Percentiles rank a stretch among this genome's conserved stretches.
Evolutionary conservation across 2,329 filamentous ascomycete species (phyloP).

Genomic region (Aspergillus flavus): DNA sequence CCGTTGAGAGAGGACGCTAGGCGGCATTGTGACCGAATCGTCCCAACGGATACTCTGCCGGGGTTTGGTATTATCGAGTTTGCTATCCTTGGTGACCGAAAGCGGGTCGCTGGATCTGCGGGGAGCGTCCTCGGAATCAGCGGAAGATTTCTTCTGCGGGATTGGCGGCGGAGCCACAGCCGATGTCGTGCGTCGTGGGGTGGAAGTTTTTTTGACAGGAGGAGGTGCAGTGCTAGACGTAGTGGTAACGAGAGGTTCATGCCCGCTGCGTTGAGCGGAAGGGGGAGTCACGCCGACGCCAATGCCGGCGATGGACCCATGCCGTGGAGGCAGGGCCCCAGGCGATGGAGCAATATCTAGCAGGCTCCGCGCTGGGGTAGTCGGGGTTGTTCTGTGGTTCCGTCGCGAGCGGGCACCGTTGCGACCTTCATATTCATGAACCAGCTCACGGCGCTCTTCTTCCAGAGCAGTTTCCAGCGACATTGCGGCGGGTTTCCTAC

Average conservation of each 20-base stretch:
- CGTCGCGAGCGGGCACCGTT: slow-evolving; percentile 19
- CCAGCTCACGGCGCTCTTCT: slow-evolving; percentile 73
- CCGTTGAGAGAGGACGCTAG: slow-evolving; percentile 16
- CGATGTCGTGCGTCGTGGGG: slow-evolving; percentile 22
- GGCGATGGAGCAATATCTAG: slow-evolving; percentile 62
- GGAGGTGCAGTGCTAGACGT: background rate
- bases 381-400: background rate
- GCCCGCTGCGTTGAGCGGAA: slow-evolving; percentile 27
- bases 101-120: slow-evolving; percentile 13
- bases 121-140: slow-evolving; percentile 21
- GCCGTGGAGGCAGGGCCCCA: slow-evolving; percentile 35
- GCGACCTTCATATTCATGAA: slow-evolving; percentile 65
- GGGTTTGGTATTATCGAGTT: slow-evolving; percentile 33
- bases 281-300: slow-evolving; percentile 38
- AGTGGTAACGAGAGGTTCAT: slow-evolving; percentile 26
- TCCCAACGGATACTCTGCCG: slow-evolving; percentile 23
- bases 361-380: slow-evolving; percentile 57
- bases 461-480: slow-evolving; percentile 77
- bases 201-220: background rate
- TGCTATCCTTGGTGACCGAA: slow-evolving; percentile 15
- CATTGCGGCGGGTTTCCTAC: slow-evolving; percentile 52
- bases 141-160: slow-evolving; percentile 11
- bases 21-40: slow-evolving; percentile 22
- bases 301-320: slow-evolving; percentile 44
- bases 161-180: slow-evolving; percentile 10